Base-by-base conservation (phyloP, 768 basidiomycete species). In the Glaciozyma martinii region DNA sequence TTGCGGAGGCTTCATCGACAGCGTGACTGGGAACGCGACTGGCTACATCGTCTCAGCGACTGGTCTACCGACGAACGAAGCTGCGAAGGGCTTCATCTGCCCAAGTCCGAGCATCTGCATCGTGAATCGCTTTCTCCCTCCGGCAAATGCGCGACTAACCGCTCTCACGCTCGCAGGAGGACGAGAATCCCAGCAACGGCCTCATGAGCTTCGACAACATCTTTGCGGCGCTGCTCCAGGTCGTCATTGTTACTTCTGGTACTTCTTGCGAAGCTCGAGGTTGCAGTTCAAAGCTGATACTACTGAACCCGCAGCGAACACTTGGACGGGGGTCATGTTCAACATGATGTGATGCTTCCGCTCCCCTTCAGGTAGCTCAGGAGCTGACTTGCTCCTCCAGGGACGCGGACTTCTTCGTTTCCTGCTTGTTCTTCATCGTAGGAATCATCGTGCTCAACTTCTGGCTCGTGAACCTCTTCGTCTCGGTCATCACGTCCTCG, bases 401-500 rank as follows among this genome's bases (percentile, higher is more conserved):
- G n/a, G 89, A 90, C 72, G 80, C 92, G 0, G 94, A 98, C 74
- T 93, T 86, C 77, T 89, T 87, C 74, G 78, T 86, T n/a, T 89
- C 90, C 1, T 86, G 83, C 67, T 79, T 92, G 64, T 97, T 89
- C 78, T 95, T 89, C 79, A 86, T 97, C 66, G 77, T 85, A 37
- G 86, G 85, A 61, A 79, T 97, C 66, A 78, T 98, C 68, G 82
- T 95, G 29, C 81, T 97, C 71, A 94, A 97, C 76, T 90, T 95
- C 75, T 79, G 78, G 78, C 53, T 72, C 21, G 59, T 71, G 25
- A 65, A 70, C 25, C 53, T 72, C 25, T 33, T 60, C 42, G 89
- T 95, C 62, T 92, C 93, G 23, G 91, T 95, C n/a, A 93, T 94
- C 67, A 90, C 90, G 33, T 88, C 90, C 73, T 89, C 89, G 0